A percentile compares a stretch with the other conserved stretches of the same genome.
These are phyloP conservation scores for Glebionis coronaria DNA, from an alignment of 129 eudicot genomes.

Conservation along the genomic window DNA sequence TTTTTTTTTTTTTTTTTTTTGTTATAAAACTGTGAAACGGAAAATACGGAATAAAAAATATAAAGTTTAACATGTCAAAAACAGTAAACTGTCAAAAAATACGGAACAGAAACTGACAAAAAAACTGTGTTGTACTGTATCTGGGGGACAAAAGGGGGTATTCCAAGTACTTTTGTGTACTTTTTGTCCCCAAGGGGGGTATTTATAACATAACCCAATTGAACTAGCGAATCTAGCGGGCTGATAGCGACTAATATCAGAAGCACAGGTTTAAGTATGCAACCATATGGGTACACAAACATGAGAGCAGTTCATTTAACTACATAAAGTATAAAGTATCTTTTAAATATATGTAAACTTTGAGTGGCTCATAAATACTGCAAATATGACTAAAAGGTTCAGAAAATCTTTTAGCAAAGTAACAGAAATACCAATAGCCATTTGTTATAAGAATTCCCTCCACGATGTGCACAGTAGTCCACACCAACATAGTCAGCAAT, in stretches of 20 bases:
- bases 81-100: too few relatives aligned
- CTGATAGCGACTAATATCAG: neutral
- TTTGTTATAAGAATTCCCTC: conserved; percentile 1
- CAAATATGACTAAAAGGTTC: neutral
- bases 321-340: neutral
- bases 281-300: neutral
- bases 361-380: neutral
- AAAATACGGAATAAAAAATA: too few relatives aligned
- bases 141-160: too few relatives aligned
- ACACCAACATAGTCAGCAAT: neutral
- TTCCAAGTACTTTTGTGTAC: too few relatives aligned
- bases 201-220: too few relatives aligned
- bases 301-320: neutral
- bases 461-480: neutral
- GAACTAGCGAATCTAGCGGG: neutral
- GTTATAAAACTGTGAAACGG: too few relatives aligned
- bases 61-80: too few relatives aligned
- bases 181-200: too few relatives aligned
- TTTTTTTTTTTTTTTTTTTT: too few relatives aligned
- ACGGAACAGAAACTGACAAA: too few relatives aligned
- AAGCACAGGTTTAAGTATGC: neutral
- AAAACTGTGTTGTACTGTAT: too few relatives aligned
- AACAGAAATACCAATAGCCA: neutral
- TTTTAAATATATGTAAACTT: neutral
- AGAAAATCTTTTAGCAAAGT: neutral